These are phyloP conservation scores for Paulownia fortunei DNA, from an alignment of 257 asterid species.

Conservation along the genomic window DNA sequence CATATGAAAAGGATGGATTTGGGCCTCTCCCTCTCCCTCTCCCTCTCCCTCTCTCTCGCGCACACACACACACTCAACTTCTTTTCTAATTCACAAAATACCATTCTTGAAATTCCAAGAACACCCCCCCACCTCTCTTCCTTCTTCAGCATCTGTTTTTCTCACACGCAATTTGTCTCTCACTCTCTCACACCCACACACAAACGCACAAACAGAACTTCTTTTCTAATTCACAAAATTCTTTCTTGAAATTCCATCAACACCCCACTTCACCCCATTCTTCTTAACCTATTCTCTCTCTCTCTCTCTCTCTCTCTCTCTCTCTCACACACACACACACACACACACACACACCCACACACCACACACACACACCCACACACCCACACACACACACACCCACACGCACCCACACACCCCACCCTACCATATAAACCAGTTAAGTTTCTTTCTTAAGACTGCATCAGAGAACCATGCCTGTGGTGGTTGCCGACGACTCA, in stretches of 20 bases:
- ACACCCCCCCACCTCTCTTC: not conserved
- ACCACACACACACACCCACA: no score
- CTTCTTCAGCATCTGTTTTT: no score
- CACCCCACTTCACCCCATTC: not conserved
- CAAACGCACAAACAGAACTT: no score
- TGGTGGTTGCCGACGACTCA: conserved; percentile 44
- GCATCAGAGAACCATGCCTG: conserved; percentile 31
- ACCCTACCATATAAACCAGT: no score
- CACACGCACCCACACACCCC: no score
- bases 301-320: conserved; percentile 21
- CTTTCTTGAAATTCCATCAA: no score
- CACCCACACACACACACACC: no score
- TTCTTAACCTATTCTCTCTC: conserved; percentile 4
- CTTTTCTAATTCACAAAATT: no score
- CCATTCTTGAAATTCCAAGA: conserved; percentile 23
- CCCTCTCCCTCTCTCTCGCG: not conserved
- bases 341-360: not conserved
- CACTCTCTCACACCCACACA: no score
- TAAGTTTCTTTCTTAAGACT: no score
- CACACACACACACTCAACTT: not conserved
- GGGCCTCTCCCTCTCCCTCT: not conserved
- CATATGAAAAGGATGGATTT: not conserved
- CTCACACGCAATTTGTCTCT: no score
- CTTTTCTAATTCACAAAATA: conserved; percentile 27
- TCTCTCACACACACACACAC: not conserved